Evolutionary conservation across 1,284 basidiomycete species (phyloP), one percentile per base, ranked within the genome.

Genomic region (Wolfiporia cocos): DNA sequence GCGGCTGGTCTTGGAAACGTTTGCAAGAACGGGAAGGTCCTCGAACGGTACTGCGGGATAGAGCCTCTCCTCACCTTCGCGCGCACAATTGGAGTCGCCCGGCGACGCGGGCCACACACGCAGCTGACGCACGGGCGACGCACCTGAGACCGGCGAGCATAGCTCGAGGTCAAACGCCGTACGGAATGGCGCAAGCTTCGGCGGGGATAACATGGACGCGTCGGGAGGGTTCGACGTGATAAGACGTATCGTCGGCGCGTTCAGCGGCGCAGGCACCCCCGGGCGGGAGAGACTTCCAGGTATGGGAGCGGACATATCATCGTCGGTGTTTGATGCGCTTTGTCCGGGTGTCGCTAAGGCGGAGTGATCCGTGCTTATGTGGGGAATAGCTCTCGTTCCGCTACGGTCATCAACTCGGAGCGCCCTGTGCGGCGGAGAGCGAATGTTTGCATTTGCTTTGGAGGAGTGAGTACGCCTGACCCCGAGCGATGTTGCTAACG

Each of bases 121-220:
- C 37, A 58, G 46, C 7, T 50, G 52, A 26, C 49, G 49, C n/a
- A 53, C 54, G 9, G 62, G 57, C 9, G 28, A 33, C 9, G 31
- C 18, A 20, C 20, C 26, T 1, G 58, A 60, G 20, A 54, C 52
- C 1, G 82, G 81, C 20, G 76, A 79, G 19, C 68, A 74, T 49
- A 81, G 67, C 15, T 74, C 67, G 21, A 86, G 63, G 49, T 86
- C 83, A 51, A 86, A 86, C 7, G 67, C 67, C 1, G 82, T 82
- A 34, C 70, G 62, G 54, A 81, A 77, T 0, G 82, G 76, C 47
- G 73, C 69, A 3, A 87, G 67, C 41, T 70, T 71, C 0, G 85
- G 84, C 1, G 82, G 81, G 20, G 68, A 61, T n/a, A n/a, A n/a
- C n/a, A n/a, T n/a, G 5, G 62, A 44, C n/a, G 58, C 49, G 48